These are phyloP conservation scores for Hibiscus tridactylites DNA, from an alignment of 345 rosid species.

Conservation along the genomic window DNA sequence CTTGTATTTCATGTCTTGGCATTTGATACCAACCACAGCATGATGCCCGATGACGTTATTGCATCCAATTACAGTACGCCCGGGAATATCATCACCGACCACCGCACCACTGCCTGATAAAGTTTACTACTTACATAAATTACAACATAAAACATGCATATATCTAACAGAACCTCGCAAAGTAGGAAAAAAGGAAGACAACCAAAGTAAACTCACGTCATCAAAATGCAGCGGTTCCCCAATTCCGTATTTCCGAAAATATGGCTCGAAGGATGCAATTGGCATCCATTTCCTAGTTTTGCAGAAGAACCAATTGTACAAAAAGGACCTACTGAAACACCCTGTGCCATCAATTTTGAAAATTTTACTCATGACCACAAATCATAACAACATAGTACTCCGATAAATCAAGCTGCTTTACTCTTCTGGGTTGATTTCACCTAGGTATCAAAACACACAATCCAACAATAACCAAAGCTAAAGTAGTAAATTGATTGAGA, in stretches of 20 bases:
- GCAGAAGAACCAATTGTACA: conserved; percentile 77
- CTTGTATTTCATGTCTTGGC: conserved; percentile 92
- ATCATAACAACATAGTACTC: no score
- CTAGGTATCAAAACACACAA: no score
- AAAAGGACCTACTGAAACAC: conserved; percentile 70
- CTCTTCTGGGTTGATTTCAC: no score
- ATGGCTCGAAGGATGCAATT: conserved; percentile 64
- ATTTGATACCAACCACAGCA: conserved; percentile 77
- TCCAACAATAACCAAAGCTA: no score
- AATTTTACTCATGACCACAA: background rate
- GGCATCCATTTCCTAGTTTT: conserved; percentile 73
- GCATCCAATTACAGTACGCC: conserved; percentile 53
- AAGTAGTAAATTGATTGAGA: background rate
- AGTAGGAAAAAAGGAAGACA: conserved; percentile 2
- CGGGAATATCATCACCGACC: conserved; percentile 88
- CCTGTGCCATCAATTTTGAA: conserved; percentile 30
- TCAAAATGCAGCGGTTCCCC: conserved; percentile 64
- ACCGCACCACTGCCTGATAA: conserved; percentile 84
- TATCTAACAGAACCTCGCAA: background rate
- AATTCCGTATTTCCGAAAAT: conserved; percentile 67
- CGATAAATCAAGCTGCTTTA: background rate
- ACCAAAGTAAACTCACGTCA: conserved; percentile 53
- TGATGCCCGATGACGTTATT: conserved; percentile 72
- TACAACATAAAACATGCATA: background rate
- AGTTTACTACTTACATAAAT: conserved; percentile 14